phyloP scores from a whole-genome alignment of 192 early-diverging fungal species.

The Irineochytrium annulatum region DNA sequence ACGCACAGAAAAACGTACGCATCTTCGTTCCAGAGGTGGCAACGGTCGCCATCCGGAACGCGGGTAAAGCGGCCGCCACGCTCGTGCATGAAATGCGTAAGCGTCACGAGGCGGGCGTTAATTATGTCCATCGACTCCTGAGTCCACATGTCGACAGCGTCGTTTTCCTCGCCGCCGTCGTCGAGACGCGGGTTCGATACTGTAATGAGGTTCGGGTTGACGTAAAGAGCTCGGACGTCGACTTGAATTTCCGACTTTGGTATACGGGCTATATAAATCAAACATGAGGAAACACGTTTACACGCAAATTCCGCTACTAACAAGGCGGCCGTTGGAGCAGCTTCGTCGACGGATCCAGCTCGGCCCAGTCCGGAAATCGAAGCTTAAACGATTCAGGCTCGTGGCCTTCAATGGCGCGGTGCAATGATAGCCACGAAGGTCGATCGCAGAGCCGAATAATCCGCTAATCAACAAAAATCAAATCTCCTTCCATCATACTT shows the following conservation, averaged over 20 bases:
- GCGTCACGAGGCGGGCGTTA: slow-evolving; percentile 28
- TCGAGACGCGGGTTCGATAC: neutral
- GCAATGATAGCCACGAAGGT: slow-evolving; percentile 39
- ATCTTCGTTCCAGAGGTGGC: slow-evolving; percentile 45
- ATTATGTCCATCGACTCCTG: slow-evolving; percentile 27
- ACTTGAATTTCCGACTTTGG: slow-evolving; percentile 21
- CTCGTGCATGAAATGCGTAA: slow-evolving; percentile 40
- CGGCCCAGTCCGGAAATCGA: slow-evolving; percentile 46
- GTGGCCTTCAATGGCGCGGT: slow-evolving; percentile 27
- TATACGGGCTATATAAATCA: slow-evolving; percentile 1
- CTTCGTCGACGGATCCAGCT: slow-evolving; percentile 3
- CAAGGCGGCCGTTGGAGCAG: neutral
- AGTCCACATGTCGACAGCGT: no score
- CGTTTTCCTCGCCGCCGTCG: no score
- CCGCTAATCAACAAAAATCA: slow-evolving; percentile 17
- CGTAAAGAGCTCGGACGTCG: slow-evolving; percentile 47
- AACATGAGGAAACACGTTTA: neutral
- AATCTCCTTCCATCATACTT: no score
- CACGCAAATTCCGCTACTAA: neutral
- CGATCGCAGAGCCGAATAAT: slow-evolving; percentile 30
- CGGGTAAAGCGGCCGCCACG: slow-evolving; percentile 38
- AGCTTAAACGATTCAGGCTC: slow-evolving; percentile 52
- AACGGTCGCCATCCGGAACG: slow-evolving; percentile 32
- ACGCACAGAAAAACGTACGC: slow-evolving; percentile 52
- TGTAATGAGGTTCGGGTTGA: slow-evolving; percentile 13